Evolutionary conservation across 495 filamentous ascomycete species (phyloP).

Genomic region (Aspergillus taichungensis): DNA sequence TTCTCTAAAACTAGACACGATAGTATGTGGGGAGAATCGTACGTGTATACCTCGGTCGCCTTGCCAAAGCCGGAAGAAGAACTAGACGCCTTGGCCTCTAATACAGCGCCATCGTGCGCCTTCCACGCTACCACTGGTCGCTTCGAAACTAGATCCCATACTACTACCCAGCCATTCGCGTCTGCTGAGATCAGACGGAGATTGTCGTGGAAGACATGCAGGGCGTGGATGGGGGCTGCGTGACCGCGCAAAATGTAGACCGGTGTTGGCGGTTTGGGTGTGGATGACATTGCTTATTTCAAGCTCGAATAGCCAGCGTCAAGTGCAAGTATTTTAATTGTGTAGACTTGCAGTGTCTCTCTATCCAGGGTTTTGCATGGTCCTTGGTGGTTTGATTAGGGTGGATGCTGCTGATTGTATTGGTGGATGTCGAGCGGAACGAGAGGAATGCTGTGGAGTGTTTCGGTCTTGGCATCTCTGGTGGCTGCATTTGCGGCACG

Average conservation of each 20-base stretch:
- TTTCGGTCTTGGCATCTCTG: too few relatives aligned
- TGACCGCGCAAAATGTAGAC: conserved; percentile 86
- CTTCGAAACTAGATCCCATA: conserved; percentile 79
- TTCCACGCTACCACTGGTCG: conserved; percentile 80
- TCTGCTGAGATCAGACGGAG: conserved; percentile 77
- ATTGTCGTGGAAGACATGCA: conserved; percentile 64
- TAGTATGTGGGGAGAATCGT: conserved; percentile 24
- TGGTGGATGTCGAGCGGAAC: too few relatives aligned
- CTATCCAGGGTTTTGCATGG: too few relatives aligned
- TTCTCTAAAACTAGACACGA: not conserved
- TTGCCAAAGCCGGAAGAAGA: conserved; percentile 33
- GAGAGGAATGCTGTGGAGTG: too few relatives aligned
- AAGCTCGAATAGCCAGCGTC: not conserved
- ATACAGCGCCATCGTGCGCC: conserved; percentile 69
- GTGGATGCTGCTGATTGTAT: too few relatives aligned
- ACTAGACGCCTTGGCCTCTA: conserved; percentile 58
- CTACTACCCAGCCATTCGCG: conserved; percentile 78
- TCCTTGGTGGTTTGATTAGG: too few relatives aligned
- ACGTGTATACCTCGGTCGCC: conserved; percentile 61
- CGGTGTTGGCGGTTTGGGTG: conserved; percentile 51
- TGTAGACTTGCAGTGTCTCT: too few relatives aligned
- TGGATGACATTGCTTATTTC: conserved; percentile 1
- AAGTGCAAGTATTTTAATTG: too few relatives aligned
- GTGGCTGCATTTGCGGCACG: too few relatives aligned
- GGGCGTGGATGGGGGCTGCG: conserved; percentile 66